Evolutionary conservation across 2,329 filamentous ascomycete genomes (phyloP).

Genomic region (Calonectria pseudoturangicola): DNA sequence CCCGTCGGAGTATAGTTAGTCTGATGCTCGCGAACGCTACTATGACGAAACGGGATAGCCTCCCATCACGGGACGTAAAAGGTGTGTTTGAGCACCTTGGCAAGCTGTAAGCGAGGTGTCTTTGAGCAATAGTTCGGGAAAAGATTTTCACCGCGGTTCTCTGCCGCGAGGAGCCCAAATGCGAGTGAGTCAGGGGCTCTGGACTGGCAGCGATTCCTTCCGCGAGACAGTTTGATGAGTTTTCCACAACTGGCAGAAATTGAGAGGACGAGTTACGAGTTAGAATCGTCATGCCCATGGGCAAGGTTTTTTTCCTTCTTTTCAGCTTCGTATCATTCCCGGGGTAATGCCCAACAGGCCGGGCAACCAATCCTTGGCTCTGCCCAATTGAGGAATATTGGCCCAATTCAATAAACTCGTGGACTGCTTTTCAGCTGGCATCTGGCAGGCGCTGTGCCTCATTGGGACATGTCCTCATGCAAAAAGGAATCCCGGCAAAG

Average conservation of each 20-base stretch:
- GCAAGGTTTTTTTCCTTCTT: not conserved
- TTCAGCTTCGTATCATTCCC: constrained; percentile 21
- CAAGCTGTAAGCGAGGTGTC: constrained; percentile 7
- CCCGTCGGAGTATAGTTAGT: constrained; percentile 18
- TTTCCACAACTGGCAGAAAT: not conserved
- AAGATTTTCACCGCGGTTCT: constrained; percentile 6
- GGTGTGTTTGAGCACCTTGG: constrained; percentile 10
- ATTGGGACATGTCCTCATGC: constrained; percentile 8
- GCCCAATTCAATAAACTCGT: not conserved
- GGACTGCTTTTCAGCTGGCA: constrained; percentile 13
- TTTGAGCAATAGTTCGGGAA: not conserved
- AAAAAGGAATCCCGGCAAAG: not conserved
- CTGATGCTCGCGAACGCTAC: not conserved
- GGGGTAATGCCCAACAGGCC: constrained; percentile 5
- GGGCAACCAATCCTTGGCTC: constrained; percentile 3
- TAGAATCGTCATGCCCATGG: not conserved
- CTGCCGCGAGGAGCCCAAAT: not conserved
- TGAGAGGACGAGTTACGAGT: not conserved
- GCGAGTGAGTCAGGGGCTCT: not conserved
- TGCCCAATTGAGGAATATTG: not conserved
- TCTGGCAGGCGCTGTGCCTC: constrained; percentile 22
- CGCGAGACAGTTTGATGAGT: not conserved
- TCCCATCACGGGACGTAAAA: constrained; percentile 3
- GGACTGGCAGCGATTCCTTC: not conserved
- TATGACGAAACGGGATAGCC: constrained; percentile 20